Percentiles rank a stretch among this genome's conserved stretches.
Evolutionary conservation across 257 asterid genomes (phyloP).

Genomic region (Ligustrum vulgare): DNA sequence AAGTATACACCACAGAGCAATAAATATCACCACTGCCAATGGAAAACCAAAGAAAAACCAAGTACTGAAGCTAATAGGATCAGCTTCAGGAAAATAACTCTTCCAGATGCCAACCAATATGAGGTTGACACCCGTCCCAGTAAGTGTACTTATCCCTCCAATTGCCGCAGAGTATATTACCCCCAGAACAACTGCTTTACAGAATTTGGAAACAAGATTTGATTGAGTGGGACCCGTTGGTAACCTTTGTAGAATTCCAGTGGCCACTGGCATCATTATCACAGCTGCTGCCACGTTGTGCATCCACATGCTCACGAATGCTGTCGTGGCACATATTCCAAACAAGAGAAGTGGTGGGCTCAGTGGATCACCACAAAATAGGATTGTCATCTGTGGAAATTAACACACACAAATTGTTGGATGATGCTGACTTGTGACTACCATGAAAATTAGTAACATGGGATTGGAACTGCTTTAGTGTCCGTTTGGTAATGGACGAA

Average conservation of each 20-base stretch:
- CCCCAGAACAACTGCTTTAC: slow-evolving; percentile 86
- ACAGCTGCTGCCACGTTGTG: slow-evolving; percentile 94
- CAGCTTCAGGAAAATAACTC: slow-evolving; percentile 78
- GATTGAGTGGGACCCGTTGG: slow-evolving; percentile 51
- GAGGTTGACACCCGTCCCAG: slow-evolving; percentile 94
- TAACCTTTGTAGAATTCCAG: slow-evolving; percentile 68
- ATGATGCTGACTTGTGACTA: not conserved
- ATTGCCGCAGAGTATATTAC: slow-evolving; percentile 74
- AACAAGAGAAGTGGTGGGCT: slow-evolving; percentile 74
- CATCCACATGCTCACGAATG: slow-evolving; percentile 98
- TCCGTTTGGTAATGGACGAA: too few relatives aligned
- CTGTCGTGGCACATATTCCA: slow-evolving; percentile 84
- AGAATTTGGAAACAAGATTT: slow-evolving; percentile 46
- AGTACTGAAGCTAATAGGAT: slow-evolving; percentile 74
- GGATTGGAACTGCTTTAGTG: too few relatives aligned
- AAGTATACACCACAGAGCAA: slow-evolving; percentile 69
- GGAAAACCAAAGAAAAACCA: slow-evolving; percentile 86
- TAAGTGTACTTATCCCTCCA: slow-evolving; percentile 92
- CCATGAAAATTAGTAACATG: not conserved
- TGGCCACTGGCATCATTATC: slow-evolving; percentile 97
- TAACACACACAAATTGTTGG: not conserved
- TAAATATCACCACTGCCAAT: slow-evolving; percentile 53
- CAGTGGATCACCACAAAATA: slow-evolving; percentile 83
- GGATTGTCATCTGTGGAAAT: slow-evolving; percentile 59
- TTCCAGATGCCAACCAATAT: slow-evolving; percentile 96